These are phyloP conservation scores for Cryptococcus sp. DNA, from an alignment of 1,284 basidiomycete genomes.

Conservation along the genomic window DNA sequence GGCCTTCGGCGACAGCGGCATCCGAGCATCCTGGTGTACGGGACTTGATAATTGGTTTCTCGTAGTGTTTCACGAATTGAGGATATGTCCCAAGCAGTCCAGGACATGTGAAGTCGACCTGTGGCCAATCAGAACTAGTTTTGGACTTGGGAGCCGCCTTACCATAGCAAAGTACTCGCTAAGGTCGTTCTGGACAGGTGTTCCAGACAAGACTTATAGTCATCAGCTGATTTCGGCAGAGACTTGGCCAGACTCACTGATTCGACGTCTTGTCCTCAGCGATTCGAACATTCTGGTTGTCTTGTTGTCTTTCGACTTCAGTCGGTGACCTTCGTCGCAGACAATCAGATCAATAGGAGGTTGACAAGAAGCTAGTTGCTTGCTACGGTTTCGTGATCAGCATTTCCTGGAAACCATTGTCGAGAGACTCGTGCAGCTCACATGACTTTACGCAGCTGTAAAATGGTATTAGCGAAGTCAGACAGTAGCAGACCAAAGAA, in stretches of 20 bases:
- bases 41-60: conserved; percentile 82
- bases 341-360: conserved; percentile 89
- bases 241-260: conserved; percentile 46
- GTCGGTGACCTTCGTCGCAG: conserved; percentile 94
- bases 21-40: conserved; percentile 68
- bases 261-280: conserved; percentile 65
- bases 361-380: conserved; percentile 43
- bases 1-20: conserved; percentile 70
- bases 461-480: not conserved
- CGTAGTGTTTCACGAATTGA: conserved; percentile 74
- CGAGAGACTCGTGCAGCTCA: conserved; percentile 36
- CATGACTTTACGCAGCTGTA: conserved; percentile 69
- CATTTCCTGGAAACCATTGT: conserved; percentile 2
- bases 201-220: conserved; percentile 78
- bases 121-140: not conserved
- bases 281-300: conserved; percentile 83
- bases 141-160: conserved; percentile 14
- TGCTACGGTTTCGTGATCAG: conserved; percentile 25
- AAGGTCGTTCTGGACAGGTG: conserved; percentile 95
- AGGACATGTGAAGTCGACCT: conserved; percentile 92
- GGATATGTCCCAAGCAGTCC: conserved; percentile 67
- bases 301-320: conserved; percentile 86
- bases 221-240: not conserved
- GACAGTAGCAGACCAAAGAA: not conserved
- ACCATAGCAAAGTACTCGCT: conserved; percentile 96